Evolutionary conservation across 306 rosid genomes (phyloP).

Genomic region (Lathyrus oleraceus): DNA sequence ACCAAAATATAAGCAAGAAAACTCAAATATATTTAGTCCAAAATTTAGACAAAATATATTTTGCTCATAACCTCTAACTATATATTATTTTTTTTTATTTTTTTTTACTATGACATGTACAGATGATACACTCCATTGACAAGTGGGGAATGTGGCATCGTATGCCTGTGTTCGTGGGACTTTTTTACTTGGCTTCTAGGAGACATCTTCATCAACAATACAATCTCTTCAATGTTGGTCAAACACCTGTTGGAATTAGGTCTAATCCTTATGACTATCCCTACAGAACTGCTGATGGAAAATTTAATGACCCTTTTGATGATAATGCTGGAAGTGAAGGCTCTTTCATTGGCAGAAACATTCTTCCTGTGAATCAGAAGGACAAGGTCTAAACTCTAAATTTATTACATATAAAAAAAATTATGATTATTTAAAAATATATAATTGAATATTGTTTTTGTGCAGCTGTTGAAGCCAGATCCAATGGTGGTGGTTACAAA

Average conservation of each 20-base stretch:
- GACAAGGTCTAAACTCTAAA: slow-evolving; percentile 28
- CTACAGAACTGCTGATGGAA: slow-evolving; percentile 50
- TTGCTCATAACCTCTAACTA: too few species aligned
- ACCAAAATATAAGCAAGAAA: too few species aligned
- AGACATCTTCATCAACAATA: slow-evolving; percentile 55
- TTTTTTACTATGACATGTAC: slow-evolving; percentile 3
- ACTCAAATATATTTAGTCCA: too few species aligned
- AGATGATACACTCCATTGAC: slow-evolving; percentile 59
- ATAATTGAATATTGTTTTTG: background rate
- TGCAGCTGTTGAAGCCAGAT: slow-evolving; percentile 57
- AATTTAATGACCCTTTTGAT: slow-evolving; percentile 58
- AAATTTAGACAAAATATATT: too few species aligned
- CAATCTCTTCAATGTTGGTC: slow-evolving; percentile 61
- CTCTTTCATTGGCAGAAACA: slow-evolving; percentile 58
- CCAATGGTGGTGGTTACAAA: slow-evolving; percentile 62
- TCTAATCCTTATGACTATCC: slow-evolving; percentile 52
- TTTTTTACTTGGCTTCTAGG: slow-evolving; percentile 34
- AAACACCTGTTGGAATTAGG: slow-evolving; percentile 43
- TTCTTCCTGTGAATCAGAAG: slow-evolving; percentile 52
- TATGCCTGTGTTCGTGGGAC: slow-evolving; percentile 51
- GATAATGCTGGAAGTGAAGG: slow-evolving; percentile 57
- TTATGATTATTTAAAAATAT: too few species aligned
- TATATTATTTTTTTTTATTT: too few species aligned
- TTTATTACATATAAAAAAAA: background rate
- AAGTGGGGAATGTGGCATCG: slow-evolving; percentile 60